Percentiles rank a stretch among this genome's conserved stretches.
phyloP scores from a whole-genome alignment of 305 asterid species.

The Fraxinus nigra region DNA sequence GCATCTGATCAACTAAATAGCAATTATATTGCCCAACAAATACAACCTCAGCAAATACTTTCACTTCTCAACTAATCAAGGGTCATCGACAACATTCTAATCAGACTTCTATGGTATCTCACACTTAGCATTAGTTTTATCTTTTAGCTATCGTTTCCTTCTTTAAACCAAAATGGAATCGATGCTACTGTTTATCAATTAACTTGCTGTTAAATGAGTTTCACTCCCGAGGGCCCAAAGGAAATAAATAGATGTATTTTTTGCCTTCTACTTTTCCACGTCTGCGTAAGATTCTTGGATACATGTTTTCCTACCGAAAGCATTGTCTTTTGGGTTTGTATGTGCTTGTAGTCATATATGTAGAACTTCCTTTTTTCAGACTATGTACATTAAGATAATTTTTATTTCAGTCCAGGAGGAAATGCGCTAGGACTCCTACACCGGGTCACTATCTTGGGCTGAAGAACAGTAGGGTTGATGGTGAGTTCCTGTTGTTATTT shows the following conservation, averaged over 20 bases:
- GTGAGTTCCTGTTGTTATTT: slow-evolving; percentile 38
- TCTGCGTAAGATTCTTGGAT: neutral
- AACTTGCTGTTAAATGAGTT: slow-evolving; percentile 19
- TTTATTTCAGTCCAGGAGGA: slow-evolving; percentile 76
- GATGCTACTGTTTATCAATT: slow-evolving; percentile 15
- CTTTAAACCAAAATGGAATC: slow-evolving; percentile 17
- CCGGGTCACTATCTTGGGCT: slow-evolving; percentile 98
- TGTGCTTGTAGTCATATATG: neutral
- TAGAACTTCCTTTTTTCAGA: slow-evolving; percentile 18
- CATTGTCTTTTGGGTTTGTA: neutral
- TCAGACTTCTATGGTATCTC: slow-evolving; percentile 82
- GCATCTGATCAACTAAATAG: slow-evolving; percentile 91
- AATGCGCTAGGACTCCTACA: slow-evolving; percentile 90
- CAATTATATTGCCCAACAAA: slow-evolving; percentile 85
- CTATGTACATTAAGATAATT: slow-evolving; percentile 2
- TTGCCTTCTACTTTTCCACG: neutral
- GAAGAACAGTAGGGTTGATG: slow-evolving; percentile 71
- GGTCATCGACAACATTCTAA: slow-evolving; percentile 83
- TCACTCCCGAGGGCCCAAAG: slow-evolving; percentile 14
- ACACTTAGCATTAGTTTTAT: slow-evolving; percentile 38
- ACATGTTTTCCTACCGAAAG: neutral
- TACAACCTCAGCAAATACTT: slow-evolving; percentile 84
- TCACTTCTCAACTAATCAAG: slow-evolving; percentile 88
- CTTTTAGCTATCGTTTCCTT: slow-evolving; percentile 17
- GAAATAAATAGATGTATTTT: slow-evolving; percentile 2